These are phyloP conservation scores for Podospora pseudoanserina DNA, from an alignment of 495 filamentous ascomycete species.

Conservation along the genomic window DNA sequence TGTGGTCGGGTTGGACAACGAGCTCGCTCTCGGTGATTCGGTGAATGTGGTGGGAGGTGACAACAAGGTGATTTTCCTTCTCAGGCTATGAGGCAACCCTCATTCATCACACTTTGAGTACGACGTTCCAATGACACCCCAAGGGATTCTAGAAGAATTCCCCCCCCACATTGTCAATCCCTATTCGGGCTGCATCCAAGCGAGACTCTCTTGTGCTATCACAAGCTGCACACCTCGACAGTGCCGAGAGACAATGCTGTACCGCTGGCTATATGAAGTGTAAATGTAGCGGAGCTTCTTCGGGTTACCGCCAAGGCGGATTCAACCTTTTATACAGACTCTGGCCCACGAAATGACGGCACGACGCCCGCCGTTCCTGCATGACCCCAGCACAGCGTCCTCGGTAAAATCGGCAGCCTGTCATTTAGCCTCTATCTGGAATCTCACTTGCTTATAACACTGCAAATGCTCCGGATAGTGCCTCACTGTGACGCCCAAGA, in stretches of 20 bases:
- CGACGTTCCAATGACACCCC: background rate
- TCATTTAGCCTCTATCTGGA: conserved; percentile 33
- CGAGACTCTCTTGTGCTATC: background rate
- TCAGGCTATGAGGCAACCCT: conserved; percentile 5
- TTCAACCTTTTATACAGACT: background rate
- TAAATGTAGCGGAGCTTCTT: conserved; percentile 3
- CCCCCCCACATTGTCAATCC: background rate
- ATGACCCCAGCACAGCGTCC: background rate
- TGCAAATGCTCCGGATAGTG: conserved; percentile 32
- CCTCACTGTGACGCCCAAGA: conserved; percentile 11
- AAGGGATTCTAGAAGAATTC: conserved; percentile 1
- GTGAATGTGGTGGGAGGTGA: background rate
- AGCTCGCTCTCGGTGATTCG: background rate
- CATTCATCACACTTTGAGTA: background rate
- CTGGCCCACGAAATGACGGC: conserved; percentile 10
- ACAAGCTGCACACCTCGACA: conserved; percentile 4
- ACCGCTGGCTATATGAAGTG: background rate
- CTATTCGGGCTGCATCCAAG: conserved; percentile 5
- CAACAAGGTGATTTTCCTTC: conserved; percentile 4
- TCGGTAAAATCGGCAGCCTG: conserved; percentile 35
- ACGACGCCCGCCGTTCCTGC: conserved; percentile 26
- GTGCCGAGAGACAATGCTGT: conserved; percentile 20
- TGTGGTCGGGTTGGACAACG: background rate
- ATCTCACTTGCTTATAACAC: conserved; percentile 9
- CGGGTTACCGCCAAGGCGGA: conserved; percentile 28